Base-by-base conservation (phyloP, 1,284 basidiomycete species). In the Golubevia pallescens region DNA sequence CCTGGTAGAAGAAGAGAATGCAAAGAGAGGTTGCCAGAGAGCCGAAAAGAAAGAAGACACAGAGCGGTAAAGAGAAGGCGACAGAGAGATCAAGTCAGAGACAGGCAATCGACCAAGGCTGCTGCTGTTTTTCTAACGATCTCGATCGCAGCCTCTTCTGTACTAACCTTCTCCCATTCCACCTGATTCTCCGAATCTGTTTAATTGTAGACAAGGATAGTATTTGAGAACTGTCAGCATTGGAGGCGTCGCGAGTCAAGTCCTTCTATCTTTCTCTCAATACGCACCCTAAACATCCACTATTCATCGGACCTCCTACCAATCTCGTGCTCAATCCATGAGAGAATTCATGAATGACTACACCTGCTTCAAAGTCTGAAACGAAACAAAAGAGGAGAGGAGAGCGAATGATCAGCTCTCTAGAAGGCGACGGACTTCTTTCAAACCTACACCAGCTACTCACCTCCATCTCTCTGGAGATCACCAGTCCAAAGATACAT, bases 261-360 rank as follows among this genome's bases (percentile, higher is more conserved):
- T n/a, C n/a, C n/a, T n/a, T n/a, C n/a, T n/a, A n/a, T n/a, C n/a
- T n/a, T n/a, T n/a, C n/a, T n/a, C n/a, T n/a, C n/a, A n/a, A n/a
- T n/a, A n/a, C n/a, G n/a, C n/a, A n/a, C n/a, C n/a, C n/a, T n/a
- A n/a, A n/a, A 61, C 77, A 79, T 6, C 93, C 93, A 57, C 93
- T 94, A 88, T 97, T 95, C 70, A 90, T 89, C 0, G 95, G 95
- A 2, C 95, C 95, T 86, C 95, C 95, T 16, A 95, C 97, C 67
- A 97, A 87, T 81, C 95, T 92, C 2, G 93, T 98, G 75, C 93
- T 94, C 61, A 98, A 87, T 77, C 95, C 95, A 86, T 98, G 95
- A 63, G 90, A 88, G 72, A n/a, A n/a, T n/a, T n/a, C n/a, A 86
- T 95, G 93, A 69, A 95, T 93, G 77, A 95, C 93, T 69, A 95